Evolutionary conservation across 2,329 filamentous ascomycete genomes (phyloP), one percentile per base, ranked within the genome.

Genomic region (Neonectria sp.): DNA sequence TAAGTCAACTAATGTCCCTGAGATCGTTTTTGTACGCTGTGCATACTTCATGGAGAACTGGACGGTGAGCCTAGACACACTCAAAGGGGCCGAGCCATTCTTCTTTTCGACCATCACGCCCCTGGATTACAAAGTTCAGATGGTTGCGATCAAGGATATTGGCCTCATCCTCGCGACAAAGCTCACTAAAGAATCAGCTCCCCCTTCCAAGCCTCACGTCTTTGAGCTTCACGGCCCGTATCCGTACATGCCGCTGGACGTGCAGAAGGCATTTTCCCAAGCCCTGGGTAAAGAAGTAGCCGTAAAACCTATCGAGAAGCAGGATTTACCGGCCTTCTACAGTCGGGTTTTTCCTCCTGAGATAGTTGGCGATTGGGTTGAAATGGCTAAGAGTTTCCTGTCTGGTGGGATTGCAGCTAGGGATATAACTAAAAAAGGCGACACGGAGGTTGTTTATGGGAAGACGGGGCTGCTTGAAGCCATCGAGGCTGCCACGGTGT

Each of bases 11-110:
- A 60, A 73, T 2, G 68, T 76, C 2, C 65, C 73, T 0, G 69
- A 78, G 3, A 65, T 81, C 2, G 63, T 78, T 13, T 77, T 82
- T 48, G 73, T 81, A 2, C 74, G 81, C 6, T 78, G 74, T 51
- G 65, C 68, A 0, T 82, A 80, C 68, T 82, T 82, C 35, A 82
- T 82, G 79, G 79, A 83, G 67, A 82, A 82, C 55, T 82, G 80
- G 81, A 74, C 73, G 4, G 65, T 68, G 59, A 60, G 64, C 2
- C 29, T 77, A 1, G 72, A 77, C 21, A 79, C 76, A 0, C 65
- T 82, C 37, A 69, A 72, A 21, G 67, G 40, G 0, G 57, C 72
- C 1, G 49, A 72, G 0, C 76, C 78, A 1, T 80, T 78, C 68
- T 77, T 83, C 61, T 77, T 67, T 55, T 80, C 80, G 0, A 77